A percentile compares a stretch with the other conserved stretches of the same genome.
These are phyloP conservation scores for Trichosanthes truncata DNA, from an alignment of 306 rosid genomes.

Conservation along the genomic window DNA sequence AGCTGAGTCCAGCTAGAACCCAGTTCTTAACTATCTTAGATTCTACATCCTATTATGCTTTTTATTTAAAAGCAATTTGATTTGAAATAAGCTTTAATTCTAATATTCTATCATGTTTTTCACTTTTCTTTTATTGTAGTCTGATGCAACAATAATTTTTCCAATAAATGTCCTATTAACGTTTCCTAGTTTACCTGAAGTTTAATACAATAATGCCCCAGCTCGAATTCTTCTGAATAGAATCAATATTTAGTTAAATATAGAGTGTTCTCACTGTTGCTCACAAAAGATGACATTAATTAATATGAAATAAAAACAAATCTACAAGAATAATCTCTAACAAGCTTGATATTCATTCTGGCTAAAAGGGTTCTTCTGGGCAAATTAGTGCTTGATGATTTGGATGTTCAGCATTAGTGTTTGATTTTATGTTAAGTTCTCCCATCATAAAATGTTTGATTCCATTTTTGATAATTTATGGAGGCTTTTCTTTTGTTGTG, in stretches of 20 bases:
- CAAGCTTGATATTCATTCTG: not conserved
- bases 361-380: not conserved
- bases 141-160: not conserved
- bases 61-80: conserved; percentile 5
- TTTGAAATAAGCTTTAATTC: not conserved
- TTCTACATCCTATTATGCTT: conserved; percentile 15
- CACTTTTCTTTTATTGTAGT: not conserved
- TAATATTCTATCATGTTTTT: conserved; percentile 2
- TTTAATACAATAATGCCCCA: not conserved
- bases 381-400: not conserved
- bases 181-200: not conserved
- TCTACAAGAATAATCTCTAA: not conserved
- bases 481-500: not conserved
- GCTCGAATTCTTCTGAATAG: not conserved
- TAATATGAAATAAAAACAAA: not conserved
- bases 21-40: conserved; percentile 16
- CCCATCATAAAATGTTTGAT: not conserved
- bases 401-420: not conserved
- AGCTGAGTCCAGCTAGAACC: conserved; percentile 63
- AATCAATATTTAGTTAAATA: not conserved
- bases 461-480: not conserved
- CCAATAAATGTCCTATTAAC: not conserved
- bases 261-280: not conserved
- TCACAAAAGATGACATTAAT: not conserved
- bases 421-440: not conserved